Evolutionary conservation across 2,329 filamentous ascomycete species (phyloP).

Genomic region (Venturiaceae sp.): DNA sequence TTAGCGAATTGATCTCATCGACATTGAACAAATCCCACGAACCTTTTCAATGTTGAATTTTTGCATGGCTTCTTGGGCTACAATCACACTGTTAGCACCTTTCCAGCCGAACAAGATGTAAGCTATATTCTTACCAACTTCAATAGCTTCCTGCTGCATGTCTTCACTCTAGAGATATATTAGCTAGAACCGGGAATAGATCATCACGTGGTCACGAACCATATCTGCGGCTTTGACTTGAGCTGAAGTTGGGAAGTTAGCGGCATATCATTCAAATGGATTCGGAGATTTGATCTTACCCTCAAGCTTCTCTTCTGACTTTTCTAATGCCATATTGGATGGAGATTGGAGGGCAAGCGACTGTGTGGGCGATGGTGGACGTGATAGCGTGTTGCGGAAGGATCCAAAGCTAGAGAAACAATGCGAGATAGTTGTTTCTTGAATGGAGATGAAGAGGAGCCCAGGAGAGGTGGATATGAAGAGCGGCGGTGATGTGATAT

Average conservation of each 20-base stretch:
- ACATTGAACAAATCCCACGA: too few species aligned
- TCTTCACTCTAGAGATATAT: slow-evolving; percentile 67
- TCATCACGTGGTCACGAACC: slow-evolving; percentile 47
- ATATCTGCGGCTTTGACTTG: slow-evolving; percentile 98
- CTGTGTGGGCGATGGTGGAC: neutral
- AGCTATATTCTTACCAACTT: slow-evolving; percentile 63
- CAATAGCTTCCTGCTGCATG: slow-evolving; percentile 91
- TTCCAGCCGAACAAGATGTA: neutral
- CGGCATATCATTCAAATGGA: slow-evolving; percentile 8
- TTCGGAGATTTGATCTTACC: slow-evolving; percentile 37
- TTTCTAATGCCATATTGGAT: slow-evolving; percentile 25
- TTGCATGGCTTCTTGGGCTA: slow-evolving; percentile 62
- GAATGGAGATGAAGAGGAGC: neutral
- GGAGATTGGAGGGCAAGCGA: neutral
- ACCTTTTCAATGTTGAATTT: slow-evolving; percentile 67
- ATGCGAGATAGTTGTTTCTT: neutral
- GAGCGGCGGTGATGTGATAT: neutral
- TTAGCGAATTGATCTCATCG: neutral
- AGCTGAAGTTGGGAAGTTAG: slow-evolving; percentile 44
- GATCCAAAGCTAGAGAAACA: neutral
- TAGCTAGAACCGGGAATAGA: slow-evolving; percentile 8
- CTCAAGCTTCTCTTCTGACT: slow-evolving; percentile 43
- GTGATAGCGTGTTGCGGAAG: neutral
- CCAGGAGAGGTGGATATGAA: neutral
- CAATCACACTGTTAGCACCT: neutral